These are phyloP conservation scores for Gamarada debralockiae DNA, from an alignment of 495 filamentous ascomycete species.

Conservation along the genomic window DNA sequence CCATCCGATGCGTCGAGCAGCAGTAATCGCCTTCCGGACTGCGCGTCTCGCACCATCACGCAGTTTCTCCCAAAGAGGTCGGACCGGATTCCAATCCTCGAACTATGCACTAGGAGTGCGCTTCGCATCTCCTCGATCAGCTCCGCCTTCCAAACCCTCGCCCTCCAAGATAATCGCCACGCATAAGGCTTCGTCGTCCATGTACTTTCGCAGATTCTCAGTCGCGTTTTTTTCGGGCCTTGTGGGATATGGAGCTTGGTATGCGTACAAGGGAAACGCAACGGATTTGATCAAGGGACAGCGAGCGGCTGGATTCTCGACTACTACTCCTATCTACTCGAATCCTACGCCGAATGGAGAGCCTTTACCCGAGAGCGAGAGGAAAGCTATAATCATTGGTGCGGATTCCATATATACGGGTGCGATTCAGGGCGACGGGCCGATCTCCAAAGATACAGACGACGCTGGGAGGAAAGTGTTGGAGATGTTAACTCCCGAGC, in stretches of 20 bases:
- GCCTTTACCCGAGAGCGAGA: constrained; percentile 3
- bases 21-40: constrained; percentile 57
- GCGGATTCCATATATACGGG: constrained; percentile 81
- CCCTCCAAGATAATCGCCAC: constrained; percentile 30
- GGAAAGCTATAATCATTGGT: constrained; percentile 67
- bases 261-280: constrained; percentile 44
- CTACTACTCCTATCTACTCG: neutral
- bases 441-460: constrained; percentile 81
- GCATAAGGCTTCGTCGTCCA: constrained; percentile 42
- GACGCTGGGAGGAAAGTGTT: constrained; percentile 75
- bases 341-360: constrained; percentile 7
- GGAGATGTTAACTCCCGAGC: constrained; percentile 94
- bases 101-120: constrained; percentile 42
- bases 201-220: constrained; percentile 63
- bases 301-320: constrained; percentile 11
- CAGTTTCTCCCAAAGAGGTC: constrained; percentile 36
- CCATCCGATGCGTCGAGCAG: constrained; percentile 60
- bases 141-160: constrained; percentile 20
- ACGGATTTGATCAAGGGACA: neutral
- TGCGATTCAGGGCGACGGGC: constrained; percentile 73
- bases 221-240: constrained; percentile 56
- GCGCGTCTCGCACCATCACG: constrained; percentile 54
- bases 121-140: constrained; percentile 37
- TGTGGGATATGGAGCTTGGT: constrained; percentile 64
- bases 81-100: constrained; percentile 39